These are phyloP conservation scores for Oropetium thomaeum DNA, from an alignment of 176 grass and related monocot genomes.

Conservation along the genomic window DNA sequence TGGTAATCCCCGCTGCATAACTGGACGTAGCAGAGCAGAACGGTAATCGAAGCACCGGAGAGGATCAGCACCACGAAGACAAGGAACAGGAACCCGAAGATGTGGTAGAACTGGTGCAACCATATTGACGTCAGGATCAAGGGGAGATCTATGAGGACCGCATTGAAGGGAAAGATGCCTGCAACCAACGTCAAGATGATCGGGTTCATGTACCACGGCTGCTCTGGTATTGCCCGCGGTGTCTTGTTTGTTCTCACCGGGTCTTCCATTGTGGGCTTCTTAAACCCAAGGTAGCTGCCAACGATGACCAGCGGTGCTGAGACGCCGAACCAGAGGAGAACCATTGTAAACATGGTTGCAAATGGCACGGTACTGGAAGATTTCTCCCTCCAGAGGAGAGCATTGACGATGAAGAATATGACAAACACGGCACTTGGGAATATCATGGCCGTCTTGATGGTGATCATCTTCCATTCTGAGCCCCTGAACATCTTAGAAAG, in stretches of 20 bases:
- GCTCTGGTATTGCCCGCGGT: conserved; percentile 67
- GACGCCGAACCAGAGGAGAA: conserved; percentile 88
- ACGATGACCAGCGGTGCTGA: conserved; percentile 70
- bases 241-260: conserved; percentile 82
- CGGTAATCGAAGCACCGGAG: conserved; percentile 66
- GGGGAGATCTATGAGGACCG: conserved; percentile 87
- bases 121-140: conserved; percentile 92
- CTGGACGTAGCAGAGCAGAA: conserved; percentile 98
- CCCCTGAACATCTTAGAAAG: conserved; percentile 80
- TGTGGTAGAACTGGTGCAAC: conserved; percentile 90
- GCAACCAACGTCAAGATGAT: conserved; percentile 62
- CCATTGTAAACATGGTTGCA: conserved; percentile 81
- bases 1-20: conserved; percentile 76
- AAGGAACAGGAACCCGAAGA: conserved; percentile 83
- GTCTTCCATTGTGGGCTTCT: conserved; percentile 53
- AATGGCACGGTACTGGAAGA: conserved; percentile 77
- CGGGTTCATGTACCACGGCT: conserved; percentile 90
- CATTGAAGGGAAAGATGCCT: conserved; percentile 85
- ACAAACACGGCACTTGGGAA: conserved; percentile 57
- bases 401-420: conserved; percentile 73
- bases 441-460: conserved; percentile 60
- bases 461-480: conserved; percentile 73
- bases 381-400: conserved; percentile 84
- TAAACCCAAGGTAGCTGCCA: conserved; percentile 84
- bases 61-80: conserved; percentile 74